A percentile compares a stretch with the other conserved stretches of the same genome.
phyloP scores from a whole-genome alignment of 2,329 filamentous ascomycete genomes.

The Aspergillus tubingensis region DNA sequence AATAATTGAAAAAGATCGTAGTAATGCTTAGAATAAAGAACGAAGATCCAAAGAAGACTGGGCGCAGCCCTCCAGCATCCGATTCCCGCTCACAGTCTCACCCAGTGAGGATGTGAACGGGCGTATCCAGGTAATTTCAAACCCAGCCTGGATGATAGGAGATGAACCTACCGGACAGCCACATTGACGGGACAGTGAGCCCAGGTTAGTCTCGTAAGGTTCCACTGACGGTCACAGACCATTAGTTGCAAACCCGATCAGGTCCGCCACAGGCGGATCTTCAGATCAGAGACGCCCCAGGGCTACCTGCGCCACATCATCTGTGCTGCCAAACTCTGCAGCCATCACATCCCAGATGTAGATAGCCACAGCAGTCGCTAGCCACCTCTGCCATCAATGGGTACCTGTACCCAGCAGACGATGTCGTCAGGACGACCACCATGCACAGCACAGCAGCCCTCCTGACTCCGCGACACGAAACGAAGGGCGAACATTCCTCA shows the following conservation, averaged over 20 bases:
- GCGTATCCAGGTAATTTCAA: slow-evolving; percentile 39
- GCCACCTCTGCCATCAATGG: slow-evolving; percentile 36
- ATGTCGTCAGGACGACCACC: neutral
- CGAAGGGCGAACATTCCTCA: slow-evolving; percentile 39
- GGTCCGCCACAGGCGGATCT: slow-evolving; percentile 32
- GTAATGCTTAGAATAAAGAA: slow-evolving; percentile 16
- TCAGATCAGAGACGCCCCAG: slow-evolving; percentile 2
- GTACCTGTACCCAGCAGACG: neutral
- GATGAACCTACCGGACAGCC: slow-evolving; percentile 52
- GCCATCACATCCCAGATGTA: slow-evolving; percentile 40
- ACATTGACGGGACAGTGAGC: neutral
- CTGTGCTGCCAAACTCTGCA: slow-evolving; percentile 19
- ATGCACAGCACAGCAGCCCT: slow-evolving; percentile 1
- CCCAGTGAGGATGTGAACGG: slow-evolving; percentile 29
- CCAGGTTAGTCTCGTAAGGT: slow-evolving; percentile 3
- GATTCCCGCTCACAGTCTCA: slow-evolving; percentile 42
- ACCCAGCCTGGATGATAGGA: slow-evolving; percentile 55
- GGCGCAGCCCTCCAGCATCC: slow-evolving; percentile 53
- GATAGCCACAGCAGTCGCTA: slow-evolving; percentile 18
- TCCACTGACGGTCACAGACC: slow-evolving; percentile 38
- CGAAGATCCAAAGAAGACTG: slow-evolving; percentile 26
- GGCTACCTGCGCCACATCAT: neutral
- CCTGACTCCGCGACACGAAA: slow-evolving; percentile 31
- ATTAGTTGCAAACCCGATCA: slow-evolving; percentile 31
- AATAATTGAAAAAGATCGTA: slow-evolving; percentile 19